A percentile compares a stretch with the other conserved stretches of the same genome.
Conservation (phyloP, 2,329 filamentous ascomycete genomes). For the Aspergillus ruber region DNA sequence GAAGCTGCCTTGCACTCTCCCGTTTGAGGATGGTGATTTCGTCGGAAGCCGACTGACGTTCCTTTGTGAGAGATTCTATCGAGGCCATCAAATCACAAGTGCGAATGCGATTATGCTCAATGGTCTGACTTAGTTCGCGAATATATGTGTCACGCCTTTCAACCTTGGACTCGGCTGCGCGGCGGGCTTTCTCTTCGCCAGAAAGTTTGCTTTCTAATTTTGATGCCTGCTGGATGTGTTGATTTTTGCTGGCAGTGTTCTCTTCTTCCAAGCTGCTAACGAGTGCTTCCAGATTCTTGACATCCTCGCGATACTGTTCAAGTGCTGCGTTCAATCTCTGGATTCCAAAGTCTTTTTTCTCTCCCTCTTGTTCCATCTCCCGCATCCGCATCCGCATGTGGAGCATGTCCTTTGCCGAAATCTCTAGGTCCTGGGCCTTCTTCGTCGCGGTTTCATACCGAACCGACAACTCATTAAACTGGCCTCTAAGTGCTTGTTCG, state of each 20-base stretch:
- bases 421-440: constrained; percentile 34
- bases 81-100: constrained; percentile 28
- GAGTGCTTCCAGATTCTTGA: constrained; percentile 37
- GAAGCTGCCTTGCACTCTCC: constrained; percentile 1
- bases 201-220: constrained; percentile 30
- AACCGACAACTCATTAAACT: constrained; percentile 38
- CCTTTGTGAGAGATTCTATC: constrained; percentile 26
- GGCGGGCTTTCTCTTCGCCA: constrained; percentile 26
- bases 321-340: constrained; percentile 37
- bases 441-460: constrained; percentile 32
- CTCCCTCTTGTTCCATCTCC: constrained; percentile 34
- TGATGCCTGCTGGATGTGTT: constrained; percentile 24
- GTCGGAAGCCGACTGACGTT: constrained; percentile 15
- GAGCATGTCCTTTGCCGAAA: constrained; percentile 41
- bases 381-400: constrained; percentile 39
- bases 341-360: constrained; percentile 38
- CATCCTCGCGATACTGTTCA: constrained; percentile 39
- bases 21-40: constrained; percentile 9
- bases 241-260: constrained; percentile 21
- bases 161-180: constrained; percentile 29
- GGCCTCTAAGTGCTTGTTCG: constrained; percentile 36
- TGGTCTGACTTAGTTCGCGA: constrained; percentile 28
- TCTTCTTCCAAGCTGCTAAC: constrained; percentile 38
- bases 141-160: constrained; percentile 29
- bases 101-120: constrained; percentile 29